Evolutionary conservation across 2,329 filamentous ascomycete species (phyloP), one percentile per base, ranked within the genome.

Genomic region (Ceratocystis smalleyi): DNA sequence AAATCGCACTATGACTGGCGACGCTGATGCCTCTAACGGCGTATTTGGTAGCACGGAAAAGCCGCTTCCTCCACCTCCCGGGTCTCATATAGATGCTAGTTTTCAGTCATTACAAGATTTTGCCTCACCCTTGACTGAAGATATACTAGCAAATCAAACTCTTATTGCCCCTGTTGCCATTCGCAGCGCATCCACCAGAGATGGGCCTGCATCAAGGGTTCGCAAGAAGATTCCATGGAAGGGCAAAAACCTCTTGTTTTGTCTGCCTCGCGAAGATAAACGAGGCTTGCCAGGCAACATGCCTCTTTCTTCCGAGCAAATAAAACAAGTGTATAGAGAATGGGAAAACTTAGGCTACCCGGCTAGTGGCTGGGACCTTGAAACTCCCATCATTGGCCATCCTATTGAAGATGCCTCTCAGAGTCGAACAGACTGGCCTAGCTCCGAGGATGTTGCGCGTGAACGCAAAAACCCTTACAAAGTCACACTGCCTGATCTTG

Each of bases 151-250:
- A 12, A 40, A 40, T 12, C 10, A 40, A 40, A 66, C 66, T 57
- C 24, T 55, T 17, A 67, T 61, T 32, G 30, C 64, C 32, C 73
- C 74, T 64, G 72, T 69, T 8, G 70, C 19, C 5, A 49, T 68
- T 17, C 76, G 74, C 67, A 70, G 72, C 54, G 68, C 75, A 15
- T 72, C 74, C 1, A 62, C 67, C 43, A 75, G 74, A 62, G 75
- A 75, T 30, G 71, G 74, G 2, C 72, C 75, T 59, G 81, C 81
- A 5, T 82, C 82, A n/a, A 76, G 82, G 12, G 68, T 82, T 6
- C 88, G 81, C 75, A 91, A 88, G 72, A 89, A 86, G 74, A 78
- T 91, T 1, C 79, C 81, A 57, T 91, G 87, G 86, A 86, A 81
- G 70, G 86, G 85, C 65, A 91, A 89, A 75, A 84, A 83, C 66